Base-by-base conservation (phyloP, 2,329 filamentous ascomycete genomes). In the Aspergillus costaricaensis region DNA sequence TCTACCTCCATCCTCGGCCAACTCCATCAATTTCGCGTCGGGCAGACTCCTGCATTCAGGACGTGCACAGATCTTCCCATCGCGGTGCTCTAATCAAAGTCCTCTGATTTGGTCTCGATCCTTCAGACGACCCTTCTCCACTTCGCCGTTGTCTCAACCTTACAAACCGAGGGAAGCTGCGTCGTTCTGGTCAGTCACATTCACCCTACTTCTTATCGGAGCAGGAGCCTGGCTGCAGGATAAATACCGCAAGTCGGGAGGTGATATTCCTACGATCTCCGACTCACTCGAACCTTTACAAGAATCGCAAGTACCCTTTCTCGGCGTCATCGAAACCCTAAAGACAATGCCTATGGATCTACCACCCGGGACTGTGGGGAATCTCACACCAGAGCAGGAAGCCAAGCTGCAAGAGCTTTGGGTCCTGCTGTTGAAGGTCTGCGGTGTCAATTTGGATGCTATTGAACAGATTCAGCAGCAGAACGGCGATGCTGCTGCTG, bases 331-430 rank as follows among this genome's bases (percentile, higher is more conserved):
- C 55, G 73, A 77, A 66, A 74, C 73, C 19, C 72, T 76, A 48
- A 64, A 72, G 55, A 74, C 69, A 57, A 75, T 77, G 70, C 64
- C 74, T 55, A 61, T 66, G 61, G 64, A 74, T 63, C 62, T 66
- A 32, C 70, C 70, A 44, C 72, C 71, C 41, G 95, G 95, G 56
- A 88, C 92, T 62, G 86, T 92, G 57, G 92, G 91, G 61, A 96
- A 91, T 68, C 83, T 99, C 60, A 97, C 93, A n/a, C 77, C 87
- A 3, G 93, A 97, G 64, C 88, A 99, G 79, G 91, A 96, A 70
- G 85, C 86, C 65, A 97, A 96, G 79, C 81, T 99, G 60, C 90
- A 89, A 70, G 90, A 96, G 76, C 85, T 98, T 67, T 99, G 95
- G 95, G 78, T 84, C 14, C 81, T 88, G 57, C 83, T 92, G 41